These are phyloP conservation scores for Triticum turgidum DNA, from an alignment of 176 grass and related monocot species.

Conservation along the genomic window DNA sequence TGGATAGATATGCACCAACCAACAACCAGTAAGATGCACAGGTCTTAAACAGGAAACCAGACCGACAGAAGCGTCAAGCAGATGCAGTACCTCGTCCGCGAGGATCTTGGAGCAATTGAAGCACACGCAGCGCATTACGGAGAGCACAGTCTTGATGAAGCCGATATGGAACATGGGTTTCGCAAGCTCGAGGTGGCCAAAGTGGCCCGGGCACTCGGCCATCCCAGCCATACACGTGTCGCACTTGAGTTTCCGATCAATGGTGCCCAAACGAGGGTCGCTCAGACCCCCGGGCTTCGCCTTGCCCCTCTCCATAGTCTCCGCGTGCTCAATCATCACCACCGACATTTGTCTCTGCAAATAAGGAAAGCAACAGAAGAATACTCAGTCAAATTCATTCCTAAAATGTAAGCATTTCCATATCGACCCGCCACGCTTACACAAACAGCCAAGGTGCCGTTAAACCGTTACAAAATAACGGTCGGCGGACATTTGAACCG, in stretches of 20 bases:
- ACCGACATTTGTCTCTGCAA: constrained; percentile 99
- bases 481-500: not conserved
- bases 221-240: constrained; percentile 98
- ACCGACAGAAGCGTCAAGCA: not conserved
- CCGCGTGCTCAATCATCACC: constrained; percentile 73
- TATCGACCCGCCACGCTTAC: not conserved
- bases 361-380: constrained; percentile 10
- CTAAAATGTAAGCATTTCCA: not conserved
- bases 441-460: not conserved
- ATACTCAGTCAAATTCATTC: not conserved
- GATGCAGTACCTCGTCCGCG: constrained; percentile 70
- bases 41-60: not conserved
- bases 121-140: constrained; percentile 97
- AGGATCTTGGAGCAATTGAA: constrained; percentile 99
- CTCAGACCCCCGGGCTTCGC: constrained; percentile 80
- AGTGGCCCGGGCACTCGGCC: constrained; percentile 96
- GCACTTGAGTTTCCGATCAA: constrained; percentile 89
- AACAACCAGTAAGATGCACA: not conserved
- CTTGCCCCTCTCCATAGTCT: constrained; percentile 97
- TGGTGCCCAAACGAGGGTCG: constrained; percentile 86
- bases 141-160: constrained; percentile 88
- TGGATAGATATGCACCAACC: not conserved
- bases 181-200: constrained; percentile 94
- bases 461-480: no score
- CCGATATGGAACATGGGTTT: constrained; percentile 98